Conservation (phyloP, 495 filamentous ascomycete species). For the Achaetomiella virescens region DNA sequence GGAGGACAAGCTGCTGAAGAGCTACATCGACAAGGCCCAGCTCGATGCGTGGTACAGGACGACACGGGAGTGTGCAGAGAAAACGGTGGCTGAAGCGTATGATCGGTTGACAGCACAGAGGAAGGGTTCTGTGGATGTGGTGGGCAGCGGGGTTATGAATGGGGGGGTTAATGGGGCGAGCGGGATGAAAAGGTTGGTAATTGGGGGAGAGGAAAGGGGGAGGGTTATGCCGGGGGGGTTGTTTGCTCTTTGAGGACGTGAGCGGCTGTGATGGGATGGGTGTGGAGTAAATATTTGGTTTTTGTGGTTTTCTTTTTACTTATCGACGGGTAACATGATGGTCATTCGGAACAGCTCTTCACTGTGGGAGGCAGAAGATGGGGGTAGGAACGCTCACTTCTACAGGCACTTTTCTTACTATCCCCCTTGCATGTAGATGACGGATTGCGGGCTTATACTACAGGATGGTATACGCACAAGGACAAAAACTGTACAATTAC, state of each 20-base stretch:
- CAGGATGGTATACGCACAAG: constrained; percentile 3
- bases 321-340: neutral
- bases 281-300: neutral
- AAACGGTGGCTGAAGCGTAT: constrained; percentile 20
- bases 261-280: neutral
- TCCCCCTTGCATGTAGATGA: constrained; percentile 9
- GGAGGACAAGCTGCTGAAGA: constrained; percentile 48
- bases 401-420: neutral
- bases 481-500: constrained; percentile 10
- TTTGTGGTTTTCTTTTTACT: neutral
- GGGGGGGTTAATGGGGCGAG: neutral
- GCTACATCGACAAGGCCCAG: constrained; percentile 51
- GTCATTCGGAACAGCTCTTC: neutral
- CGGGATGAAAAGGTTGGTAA: neutral
- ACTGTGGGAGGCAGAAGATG: neutral
- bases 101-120: constrained; percentile 7
- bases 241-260: constrained; percentile 5
- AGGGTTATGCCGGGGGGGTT: constrained; percentile 3
- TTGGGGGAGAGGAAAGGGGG: neutral
- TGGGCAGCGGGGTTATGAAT: neutral
- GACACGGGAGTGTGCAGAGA: constrained; percentile 25
- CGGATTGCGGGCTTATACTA: constrained; percentile 1
- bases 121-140: neutral
- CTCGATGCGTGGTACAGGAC: constrained; percentile 52
- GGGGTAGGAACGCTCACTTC: neutral